Evolutionary conservation across 2,329 filamentous ascomycete genomes (phyloP), one percentile per base, ranked within the genome.

Genomic region (Pseudogymnoascus sp.): DNA sequence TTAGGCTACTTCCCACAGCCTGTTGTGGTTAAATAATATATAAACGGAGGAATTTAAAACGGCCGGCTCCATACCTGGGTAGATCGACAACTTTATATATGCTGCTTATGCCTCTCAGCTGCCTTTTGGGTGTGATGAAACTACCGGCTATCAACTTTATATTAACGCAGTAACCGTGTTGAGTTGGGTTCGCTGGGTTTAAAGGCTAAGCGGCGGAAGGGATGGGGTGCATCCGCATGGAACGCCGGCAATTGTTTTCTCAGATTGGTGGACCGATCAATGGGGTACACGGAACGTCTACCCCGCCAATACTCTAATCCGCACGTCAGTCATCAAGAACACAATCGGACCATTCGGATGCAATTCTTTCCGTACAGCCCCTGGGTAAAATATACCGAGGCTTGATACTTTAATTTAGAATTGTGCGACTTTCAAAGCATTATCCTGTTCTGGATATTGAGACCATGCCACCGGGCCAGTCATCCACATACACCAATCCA

Each of bases 291-390:
- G 41, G 20, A 20, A 39, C 39, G 39, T 20, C 43, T 50, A 15
- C 43, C 43, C 43, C 43, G 43, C 43, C 25, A 50, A 50, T 47
- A 28, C 41, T 47, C 22, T 47, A 50, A 50, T 30, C n/a, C n/a
- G 25, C n/a, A 50, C 25, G 14, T 5, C 43, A 50, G 14, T 50
- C 25, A 50, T 30, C n/a, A 5, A 47, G 7, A 28, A 15, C 20
- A 28, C 22, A 28, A n/a, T 47, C 41, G 41, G 39, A 43, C 20
- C 20, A 50, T 50, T 30, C 41, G 41, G 41, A 50, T 30, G 25
- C 38, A 30, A 43, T 5, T 25, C n/a, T 15, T 30, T 50, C 43
- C 43, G 43, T 50, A 30, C n/a, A 30, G 4, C 43, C 8, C 25
- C n/a, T 50, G 43, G 43, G 15, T 50, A 50, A 30, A 30, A 6